Percentiles rank a stretch among this genome's conserved stretches.
phyloP scores from a whole-genome alignment of 371 early-diverging fungal genomes.

The Mucor irregularis region DNA sequence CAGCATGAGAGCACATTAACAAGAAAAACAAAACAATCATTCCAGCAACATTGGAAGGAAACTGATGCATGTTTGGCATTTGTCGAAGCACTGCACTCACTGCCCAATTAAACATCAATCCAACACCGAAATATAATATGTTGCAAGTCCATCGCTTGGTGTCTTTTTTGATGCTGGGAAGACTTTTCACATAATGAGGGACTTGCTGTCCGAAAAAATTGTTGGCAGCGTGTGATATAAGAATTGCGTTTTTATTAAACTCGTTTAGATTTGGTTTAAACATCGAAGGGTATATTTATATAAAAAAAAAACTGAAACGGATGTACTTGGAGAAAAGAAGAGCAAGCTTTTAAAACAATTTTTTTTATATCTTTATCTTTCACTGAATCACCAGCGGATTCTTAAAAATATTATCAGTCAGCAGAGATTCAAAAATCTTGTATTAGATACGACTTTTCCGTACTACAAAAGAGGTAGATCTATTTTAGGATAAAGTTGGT shows the following conservation, averaged over 20 bases:
- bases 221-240: background rate
- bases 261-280: background rate
- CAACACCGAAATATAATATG: constrained; percentile 15
- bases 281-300: background rate
- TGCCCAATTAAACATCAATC: constrained; percentile 26
- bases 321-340: background rate
- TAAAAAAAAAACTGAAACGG: no score
- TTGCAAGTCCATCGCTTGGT: constrained; percentile 13
- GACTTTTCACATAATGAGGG: constrained; percentile 12
- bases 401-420: no score
- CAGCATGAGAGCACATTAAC: constrained; percentile 10
- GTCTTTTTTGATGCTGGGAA: constrained; percentile 19
- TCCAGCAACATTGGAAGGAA: constrained; percentile 33
- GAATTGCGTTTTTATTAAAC: constrained; percentile 2
- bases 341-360: no score
- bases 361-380: no score
- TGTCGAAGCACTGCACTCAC: constrained; percentile 18
- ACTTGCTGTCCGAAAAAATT: constrained; percentile 7
- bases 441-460: no score
- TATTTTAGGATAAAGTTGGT: no score
- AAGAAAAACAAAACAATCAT: constrained; percentile 30
- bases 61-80: constrained; percentile 27
- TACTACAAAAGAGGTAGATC: no score
- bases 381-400: no score
- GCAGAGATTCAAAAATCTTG: no score